A percentile compares a stretch with the other conserved stretches of the same genome.
Conservation (phyloP, 73 alveolate species). For the Symbiodinium pilosum region DNA sequence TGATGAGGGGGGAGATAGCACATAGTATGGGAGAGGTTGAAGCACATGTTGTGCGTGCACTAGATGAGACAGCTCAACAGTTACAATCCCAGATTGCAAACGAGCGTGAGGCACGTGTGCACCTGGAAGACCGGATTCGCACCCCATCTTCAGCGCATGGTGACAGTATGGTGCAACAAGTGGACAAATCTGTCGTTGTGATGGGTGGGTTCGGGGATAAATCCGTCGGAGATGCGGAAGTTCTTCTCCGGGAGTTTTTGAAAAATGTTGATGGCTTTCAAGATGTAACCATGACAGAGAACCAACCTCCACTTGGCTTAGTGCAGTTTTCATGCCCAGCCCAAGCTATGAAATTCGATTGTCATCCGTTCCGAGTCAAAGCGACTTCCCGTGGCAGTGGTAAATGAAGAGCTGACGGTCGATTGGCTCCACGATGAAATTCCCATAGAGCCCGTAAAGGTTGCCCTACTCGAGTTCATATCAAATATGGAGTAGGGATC, state of each 20-base stretch:
- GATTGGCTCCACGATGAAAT: too few relatives aligned
- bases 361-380: not conserved
- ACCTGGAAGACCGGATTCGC: not conserved
- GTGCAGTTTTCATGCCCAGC: not conserved
- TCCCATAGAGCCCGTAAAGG: not conserved
- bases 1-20: not conserved
- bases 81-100: not conserved
- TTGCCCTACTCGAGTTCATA: not conserved
- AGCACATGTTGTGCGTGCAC: not conserved
- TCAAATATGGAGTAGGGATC: not conserved
- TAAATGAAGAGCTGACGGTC: too few relatives aligned
- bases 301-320: not conserved
- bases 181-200: slow-evolving; percentile 20
- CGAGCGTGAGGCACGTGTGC: not conserved
- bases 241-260: not conserved
- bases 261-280: not conserved
- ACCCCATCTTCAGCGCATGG: too few relatives aligned
- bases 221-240: not conserved
- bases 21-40: not conserved
- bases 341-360: not conserved
- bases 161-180: not conserved
- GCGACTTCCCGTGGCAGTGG: too few relatives aligned
- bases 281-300: not conserved
- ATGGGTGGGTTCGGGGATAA: not conserved
- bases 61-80: not conserved